Evolutionary conservation across 441 rosid species (phyloP), one percentile per base, ranked within the genome.

Genomic region (Euphorbia schlechtendalii): DNA sequence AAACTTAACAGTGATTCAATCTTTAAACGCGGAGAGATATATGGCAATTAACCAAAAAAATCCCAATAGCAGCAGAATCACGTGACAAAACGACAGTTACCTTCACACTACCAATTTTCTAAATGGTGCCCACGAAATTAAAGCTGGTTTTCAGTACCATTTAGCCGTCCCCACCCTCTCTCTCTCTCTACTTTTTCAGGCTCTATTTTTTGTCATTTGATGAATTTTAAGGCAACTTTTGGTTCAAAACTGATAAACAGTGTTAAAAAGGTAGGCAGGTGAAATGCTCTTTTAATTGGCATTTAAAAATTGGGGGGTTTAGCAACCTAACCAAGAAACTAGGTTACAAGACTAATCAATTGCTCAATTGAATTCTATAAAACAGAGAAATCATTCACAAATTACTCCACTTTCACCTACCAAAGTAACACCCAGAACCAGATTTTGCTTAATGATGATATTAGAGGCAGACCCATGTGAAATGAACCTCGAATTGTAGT

Each of bases 81-180:
- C 86, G 87, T 87, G 91, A 81, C 36, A 62, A 56, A 59, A n/a
- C 66, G 72, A 69, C 81, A 77, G 75, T 85, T 71, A 49, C 77
- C 62, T 69, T 68, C 69, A 36, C 28, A 54, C 38, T 17, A 59
- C 27, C 27, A 56, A 28, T 51, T 59, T 22, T 24, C 34, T 45
- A 36, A 59, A n/a, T 32, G 51, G 66, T 55, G 69, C 51, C 73
- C 71, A 64, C 66, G 9, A 61, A 60, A 64, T 67, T 57, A 64
- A 65, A 61, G 79, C 81, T 43, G 64, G 59, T 66, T 63, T 64
- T 64, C 40, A 62, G 71, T 69, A 36, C 69, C 64, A 56, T 49
- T 25, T 28, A 30, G 12, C 58, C 20, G 3, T 54, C 59, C 54
- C 66, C 66, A 56, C 70, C n/a, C n/a, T n/a, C n/a, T n/a, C n/a